Evolutionary conservation across 1,139 yeast genomes (phyloP).

Genomic region (Geotrichum armillariae): DNA sequence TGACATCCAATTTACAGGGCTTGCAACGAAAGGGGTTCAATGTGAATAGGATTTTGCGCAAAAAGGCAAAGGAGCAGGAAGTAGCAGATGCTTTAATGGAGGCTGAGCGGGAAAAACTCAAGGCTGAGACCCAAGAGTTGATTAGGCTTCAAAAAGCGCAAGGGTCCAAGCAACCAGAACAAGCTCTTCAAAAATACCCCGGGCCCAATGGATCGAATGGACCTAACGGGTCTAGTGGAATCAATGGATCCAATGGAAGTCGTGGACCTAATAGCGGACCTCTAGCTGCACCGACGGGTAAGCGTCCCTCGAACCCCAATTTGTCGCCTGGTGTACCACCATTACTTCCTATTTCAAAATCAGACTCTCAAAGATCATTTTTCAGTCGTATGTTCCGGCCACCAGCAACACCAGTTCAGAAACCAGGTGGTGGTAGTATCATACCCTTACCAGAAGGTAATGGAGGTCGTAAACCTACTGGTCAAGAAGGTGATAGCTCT

Average conservation of each 20-base stretch:
- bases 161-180: background rate
- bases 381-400: slow-evolving; percentile 16
- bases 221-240: too few relatives aligned
- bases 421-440: slow-evolving; percentile 1
- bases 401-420: background rate
- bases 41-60: slow-evolving; percentile 37
- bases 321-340: slow-evolving; percentile 3
- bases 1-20: slow-evolving; percentile 35
- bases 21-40: slow-evolving; percentile 44
- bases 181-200: too few relatives aligned
- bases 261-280: too few relatives aligned
- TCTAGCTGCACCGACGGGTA: too few relatives aligned
- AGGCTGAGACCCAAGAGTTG: slow-evolving; percentile 15
- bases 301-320: slow-evolving; percentile 4
- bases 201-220: too few relatives aligned
- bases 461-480: background rate
- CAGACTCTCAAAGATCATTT: slow-evolving; percentile 9
- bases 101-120: slow-evolving; percentile 19
- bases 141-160: too few relatives aligned
- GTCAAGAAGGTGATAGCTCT: slow-evolving; percentile 6
- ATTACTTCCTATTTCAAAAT: background rate
- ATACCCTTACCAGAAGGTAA: background rate
- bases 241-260: too few relatives aligned
- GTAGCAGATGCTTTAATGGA: slow-evolving; percentile 21
- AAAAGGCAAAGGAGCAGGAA: slow-evolving; percentile 29